Conservation (phyloP, 768 basidiomycete species). For the Tylopilus sp. region DNA sequence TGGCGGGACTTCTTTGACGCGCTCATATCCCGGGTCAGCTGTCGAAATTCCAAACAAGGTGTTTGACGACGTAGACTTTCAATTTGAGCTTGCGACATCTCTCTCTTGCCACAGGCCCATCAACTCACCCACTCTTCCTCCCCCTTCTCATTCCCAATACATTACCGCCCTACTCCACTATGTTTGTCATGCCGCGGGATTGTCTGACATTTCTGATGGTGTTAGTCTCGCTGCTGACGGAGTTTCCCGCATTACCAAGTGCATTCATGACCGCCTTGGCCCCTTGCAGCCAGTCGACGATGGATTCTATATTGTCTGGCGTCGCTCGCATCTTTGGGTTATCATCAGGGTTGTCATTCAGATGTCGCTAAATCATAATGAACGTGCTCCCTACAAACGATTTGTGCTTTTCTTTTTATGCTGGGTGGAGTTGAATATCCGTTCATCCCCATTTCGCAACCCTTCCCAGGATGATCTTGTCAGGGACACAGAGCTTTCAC, state of each 20-base stretch:
- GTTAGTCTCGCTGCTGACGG: too few species aligned
- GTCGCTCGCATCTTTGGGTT: too few species aligned
- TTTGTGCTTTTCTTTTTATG: too few species aligned
- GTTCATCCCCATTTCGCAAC: too few species aligned
- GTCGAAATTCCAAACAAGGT: not conserved
- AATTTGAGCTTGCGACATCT: not conserved
- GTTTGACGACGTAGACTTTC: not conserved
- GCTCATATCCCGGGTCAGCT: not conserved
- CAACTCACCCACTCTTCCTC: not conserved
- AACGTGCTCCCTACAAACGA: not conserved
- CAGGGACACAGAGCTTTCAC: too few species aligned
- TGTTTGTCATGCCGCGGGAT: not conserved
- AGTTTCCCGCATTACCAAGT: too few species aligned
- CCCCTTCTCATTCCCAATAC: not conserved
- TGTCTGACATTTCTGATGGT: not conserved
- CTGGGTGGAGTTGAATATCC: too few species aligned
- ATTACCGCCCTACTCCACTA: not conserved
- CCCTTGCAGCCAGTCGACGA: too few species aligned
- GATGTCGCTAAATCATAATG: not conserved
- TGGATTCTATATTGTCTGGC: too few species aligned
- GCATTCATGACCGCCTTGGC: too few species aligned
- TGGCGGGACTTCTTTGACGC: not conserved
- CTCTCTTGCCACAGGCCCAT: not conserved
- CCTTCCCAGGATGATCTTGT: too few species aligned
- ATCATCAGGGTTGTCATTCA: not conserved